Evolutionary conservation across 202 grass and related monocot species (phyloP).

Genomic region (Cymbopogon flexuosus): DNA sequence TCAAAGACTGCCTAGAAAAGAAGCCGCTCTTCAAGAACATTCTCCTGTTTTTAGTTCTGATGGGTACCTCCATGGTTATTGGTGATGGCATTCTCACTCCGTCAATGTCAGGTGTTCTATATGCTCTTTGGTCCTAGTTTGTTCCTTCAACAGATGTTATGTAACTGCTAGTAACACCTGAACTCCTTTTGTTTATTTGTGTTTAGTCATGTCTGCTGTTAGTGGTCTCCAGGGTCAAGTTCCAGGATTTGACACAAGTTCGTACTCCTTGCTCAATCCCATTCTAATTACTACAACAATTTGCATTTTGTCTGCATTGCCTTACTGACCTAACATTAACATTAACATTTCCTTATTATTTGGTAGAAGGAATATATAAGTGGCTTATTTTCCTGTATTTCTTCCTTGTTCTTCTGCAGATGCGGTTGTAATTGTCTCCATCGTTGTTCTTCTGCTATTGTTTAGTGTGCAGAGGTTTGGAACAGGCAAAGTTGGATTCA

Average conservation of each 20-base stretch:
- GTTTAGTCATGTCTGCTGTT: constrained; percentile 89
- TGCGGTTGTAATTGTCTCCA: constrained; percentile 81
- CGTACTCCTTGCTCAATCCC: not conserved
- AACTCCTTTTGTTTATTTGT: constrained; percentile 29
- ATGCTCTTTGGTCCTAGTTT: constrained; percentile 22
- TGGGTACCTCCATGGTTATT: constrained; percentile 94
- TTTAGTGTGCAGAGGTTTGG: constrained; percentile 97
- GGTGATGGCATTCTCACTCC: constrained; percentile 99
- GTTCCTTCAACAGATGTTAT: not conserved
- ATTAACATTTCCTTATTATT: not conserved
- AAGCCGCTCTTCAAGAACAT: constrained; percentile 59
- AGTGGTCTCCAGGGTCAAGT: constrained; percentile 85
- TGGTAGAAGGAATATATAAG: constrained; percentile 4
- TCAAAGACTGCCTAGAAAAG: constrained; percentile 88
- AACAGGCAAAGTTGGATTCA: constrained; percentile 89
- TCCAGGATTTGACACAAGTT: constrained; percentile 81
- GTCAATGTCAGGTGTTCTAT: constrained; percentile 83
- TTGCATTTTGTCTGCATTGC: not conserved
- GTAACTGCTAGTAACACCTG: not conserved
- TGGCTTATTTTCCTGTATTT: constrained; percentile 10
- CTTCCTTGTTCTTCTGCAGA: constrained; percentile 43
- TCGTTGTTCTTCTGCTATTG: constrained; percentile 63
- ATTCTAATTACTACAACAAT: not conserved
- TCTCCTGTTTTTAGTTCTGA: constrained; percentile 86
- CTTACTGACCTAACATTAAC: constrained; percentile 3